phyloP scores from a whole-genome alignment of 257 asterid genomes.

The Paulownia fortunei region DNA sequence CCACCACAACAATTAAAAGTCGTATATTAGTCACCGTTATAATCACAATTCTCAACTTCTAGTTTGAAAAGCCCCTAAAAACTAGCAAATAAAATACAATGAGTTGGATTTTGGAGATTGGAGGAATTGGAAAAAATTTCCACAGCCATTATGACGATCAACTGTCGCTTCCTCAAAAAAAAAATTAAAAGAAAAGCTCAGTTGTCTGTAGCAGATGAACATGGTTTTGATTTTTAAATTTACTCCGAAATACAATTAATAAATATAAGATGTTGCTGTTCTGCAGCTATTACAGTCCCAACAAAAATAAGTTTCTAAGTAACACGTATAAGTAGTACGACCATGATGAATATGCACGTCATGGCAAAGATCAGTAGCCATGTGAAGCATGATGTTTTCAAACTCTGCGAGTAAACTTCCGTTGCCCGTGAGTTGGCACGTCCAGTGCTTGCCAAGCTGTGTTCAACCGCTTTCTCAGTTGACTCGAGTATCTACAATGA shows the following conservation, averaged over 20 bases:
- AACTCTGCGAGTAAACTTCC: conserved; percentile 71
- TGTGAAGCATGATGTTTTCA: conserved; percentile 76
- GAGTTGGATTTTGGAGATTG: background rate
- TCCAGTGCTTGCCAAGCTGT: conserved; percentile 87
- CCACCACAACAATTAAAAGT: background rate
- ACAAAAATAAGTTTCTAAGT: conserved; percentile 42
- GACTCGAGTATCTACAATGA: conserved; percentile 78
- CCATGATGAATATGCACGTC: conserved; percentile 81
- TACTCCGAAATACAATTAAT: background rate
- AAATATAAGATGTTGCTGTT: background rate
- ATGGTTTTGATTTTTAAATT: background rate
- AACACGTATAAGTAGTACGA: conserved; percentile 83
- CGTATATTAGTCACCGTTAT: background rate
- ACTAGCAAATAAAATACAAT: background rate
- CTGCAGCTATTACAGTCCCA: background rate
- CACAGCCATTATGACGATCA: background rate
- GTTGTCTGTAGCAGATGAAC: background rate
- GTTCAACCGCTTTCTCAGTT: conserved; percentile 87
- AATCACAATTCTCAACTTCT: background rate
- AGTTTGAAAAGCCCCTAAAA: too few relatives aligned
- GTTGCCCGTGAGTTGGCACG: conserved; percentile 71
- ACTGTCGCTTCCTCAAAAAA: background rate
- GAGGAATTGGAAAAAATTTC: too few relatives aligned
- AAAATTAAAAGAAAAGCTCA: background rate
- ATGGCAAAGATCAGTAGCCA: conserved; percentile 76